These are phyloP conservation scores for Pouteria campechiana DNA, from an alignment of 179 eudicot species.

Conservation along the genomic window DNA sequence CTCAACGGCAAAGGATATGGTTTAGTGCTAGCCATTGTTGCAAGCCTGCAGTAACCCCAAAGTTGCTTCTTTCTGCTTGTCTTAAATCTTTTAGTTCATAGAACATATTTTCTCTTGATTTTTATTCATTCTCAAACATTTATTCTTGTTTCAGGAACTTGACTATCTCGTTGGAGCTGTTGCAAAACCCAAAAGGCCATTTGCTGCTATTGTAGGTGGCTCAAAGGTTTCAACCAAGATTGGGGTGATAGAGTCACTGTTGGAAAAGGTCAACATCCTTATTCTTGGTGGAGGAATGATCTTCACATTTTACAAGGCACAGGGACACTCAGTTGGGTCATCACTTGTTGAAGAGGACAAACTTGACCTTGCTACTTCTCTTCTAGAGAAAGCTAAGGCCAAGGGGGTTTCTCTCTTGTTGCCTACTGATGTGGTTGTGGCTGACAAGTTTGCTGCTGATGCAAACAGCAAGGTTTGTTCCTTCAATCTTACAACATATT, in stretches of 20 bases:
- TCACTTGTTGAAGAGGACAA: slow-evolving; percentile 80
- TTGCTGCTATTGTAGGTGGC: slow-evolving; percentile 94
- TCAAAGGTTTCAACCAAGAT: slow-evolving; percentile 85
- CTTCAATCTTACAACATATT: too few species aligned
- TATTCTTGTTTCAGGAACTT: slow-evolving; percentile 38
- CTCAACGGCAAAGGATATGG: too few species aligned
- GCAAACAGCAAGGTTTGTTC: slow-evolving; percentile 73
- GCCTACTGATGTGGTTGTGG: slow-evolving; percentile 73
- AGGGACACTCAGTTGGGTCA: slow-evolving; percentile 62
- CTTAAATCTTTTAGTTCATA: too few species aligned
- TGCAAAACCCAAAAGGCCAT: slow-evolving; percentile 74
- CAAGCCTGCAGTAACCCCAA: too few species aligned
- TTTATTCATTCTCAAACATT: not conserved
- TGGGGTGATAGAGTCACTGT: slow-evolving; percentile 70
- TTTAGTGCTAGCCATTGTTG: too few species aligned
- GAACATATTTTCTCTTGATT: slow-evolving; percentile 6
- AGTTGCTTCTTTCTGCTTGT: too few species aligned
- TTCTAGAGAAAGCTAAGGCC: slow-evolving; percentile 64
- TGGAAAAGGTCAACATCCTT: slow-evolving; percentile 52
- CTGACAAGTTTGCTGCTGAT: slow-evolving; percentile 85
- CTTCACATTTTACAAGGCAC: slow-evolving; percentile 78
- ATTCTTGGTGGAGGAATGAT: slow-evolving; percentile 80
- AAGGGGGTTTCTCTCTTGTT: slow-evolving; percentile 63
- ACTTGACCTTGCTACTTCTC: slow-evolving; percentile 60
- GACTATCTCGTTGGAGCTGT: slow-evolving; percentile 91